Percentiles rank a stretch among this genome's conserved stretches.
Conservation (phyloP, 1,284 basidiomycete species). For the Cutaneotrichosporon dermatis region DNA sequence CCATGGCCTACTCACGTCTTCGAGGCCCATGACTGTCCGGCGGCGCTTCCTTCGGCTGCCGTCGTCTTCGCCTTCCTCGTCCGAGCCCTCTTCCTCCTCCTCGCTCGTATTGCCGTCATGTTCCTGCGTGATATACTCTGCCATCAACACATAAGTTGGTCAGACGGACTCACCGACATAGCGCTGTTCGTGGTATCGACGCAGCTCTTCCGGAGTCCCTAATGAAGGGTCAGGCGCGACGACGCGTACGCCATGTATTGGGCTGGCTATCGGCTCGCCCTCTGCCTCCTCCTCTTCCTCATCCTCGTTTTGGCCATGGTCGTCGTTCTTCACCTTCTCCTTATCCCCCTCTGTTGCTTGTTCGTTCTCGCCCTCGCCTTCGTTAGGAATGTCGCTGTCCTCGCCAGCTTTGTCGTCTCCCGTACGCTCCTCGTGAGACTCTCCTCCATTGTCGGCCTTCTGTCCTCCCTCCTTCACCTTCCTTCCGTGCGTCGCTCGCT, state of each 20-base stretch:
- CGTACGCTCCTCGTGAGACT: too few species aligned
- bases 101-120: not conserved
- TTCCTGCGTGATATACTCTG: constrained; percentile 19
- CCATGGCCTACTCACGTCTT: constrained; percentile 54
- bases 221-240: constrained; percentile 27
- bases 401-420: too few species aligned
- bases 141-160: not conserved
- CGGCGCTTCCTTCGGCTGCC: constrained; percentile 21
- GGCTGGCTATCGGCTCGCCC: not conserved
- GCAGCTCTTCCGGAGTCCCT: constrained; percentile 39
- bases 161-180: constrained; percentile 44
- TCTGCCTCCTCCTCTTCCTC: constrained; percentile 35
- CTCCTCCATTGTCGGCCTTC: too few species aligned
- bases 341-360: too few species aligned
- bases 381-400: too few species aligned
- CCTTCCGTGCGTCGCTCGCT: too few species aligned
- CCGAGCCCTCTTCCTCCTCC: not conserved
- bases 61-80: constrained; percentile 6
- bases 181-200: constrained; percentile 47
- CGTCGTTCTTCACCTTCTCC: constrained; percentile 13
- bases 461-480: too few species aligned
- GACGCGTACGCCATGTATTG: constrained; percentile 7
- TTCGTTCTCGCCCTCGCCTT: too few species aligned
- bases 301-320: constrained; percentile 22
- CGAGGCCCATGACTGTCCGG: constrained; percentile 58